Conservation (phyloP, 768 basidiomycete genomes). For the Russula dissimulans region DNA sequence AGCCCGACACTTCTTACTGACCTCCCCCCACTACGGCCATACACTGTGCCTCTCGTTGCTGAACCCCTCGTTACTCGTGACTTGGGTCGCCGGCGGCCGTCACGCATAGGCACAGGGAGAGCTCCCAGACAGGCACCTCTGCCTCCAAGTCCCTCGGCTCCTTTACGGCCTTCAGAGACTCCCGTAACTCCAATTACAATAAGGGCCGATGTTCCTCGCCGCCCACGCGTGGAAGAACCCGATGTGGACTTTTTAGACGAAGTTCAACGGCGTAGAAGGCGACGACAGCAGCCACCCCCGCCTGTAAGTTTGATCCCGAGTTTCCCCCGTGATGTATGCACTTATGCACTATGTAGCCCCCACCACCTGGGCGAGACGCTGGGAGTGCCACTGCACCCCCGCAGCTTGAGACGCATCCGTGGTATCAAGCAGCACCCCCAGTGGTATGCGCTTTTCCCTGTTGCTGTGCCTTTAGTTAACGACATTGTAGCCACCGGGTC, state of each 20-base stretch:
- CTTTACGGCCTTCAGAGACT: neutral
- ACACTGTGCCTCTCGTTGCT: conserved; percentile 2
- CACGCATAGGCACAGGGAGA: neutral
- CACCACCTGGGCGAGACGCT: neutral
- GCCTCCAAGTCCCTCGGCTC: neutral
- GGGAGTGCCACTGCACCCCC: conserved; percentile 2
- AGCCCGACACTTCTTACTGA: conserved; percentile 30
- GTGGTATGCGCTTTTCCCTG: neutral
- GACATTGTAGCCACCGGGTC: neutral
- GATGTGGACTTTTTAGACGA: neutral
- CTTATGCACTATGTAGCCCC: conserved; percentile 1
- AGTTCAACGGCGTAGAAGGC: neutral
- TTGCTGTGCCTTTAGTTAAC: neutral
- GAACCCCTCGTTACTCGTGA: conserved; percentile 13
- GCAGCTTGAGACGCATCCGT: neutral
- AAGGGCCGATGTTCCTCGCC: neutral
- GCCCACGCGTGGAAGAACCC: neutral
- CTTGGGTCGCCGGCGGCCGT: conserved; percentile 1
- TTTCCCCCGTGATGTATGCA: too few species aligned
- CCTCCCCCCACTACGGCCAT: conserved; percentile 24
- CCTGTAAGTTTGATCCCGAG: neutral
- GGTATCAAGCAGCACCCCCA: neutral
- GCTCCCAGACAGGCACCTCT: neutral
- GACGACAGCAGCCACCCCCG: neutral
- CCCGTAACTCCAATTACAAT: neutral